These are phyloP conservation scores for Phyllosticta citrichinensis DNA, from an alignment of 2,329 filamentous ascomycete genomes.

Conservation along the genomic window DNA sequence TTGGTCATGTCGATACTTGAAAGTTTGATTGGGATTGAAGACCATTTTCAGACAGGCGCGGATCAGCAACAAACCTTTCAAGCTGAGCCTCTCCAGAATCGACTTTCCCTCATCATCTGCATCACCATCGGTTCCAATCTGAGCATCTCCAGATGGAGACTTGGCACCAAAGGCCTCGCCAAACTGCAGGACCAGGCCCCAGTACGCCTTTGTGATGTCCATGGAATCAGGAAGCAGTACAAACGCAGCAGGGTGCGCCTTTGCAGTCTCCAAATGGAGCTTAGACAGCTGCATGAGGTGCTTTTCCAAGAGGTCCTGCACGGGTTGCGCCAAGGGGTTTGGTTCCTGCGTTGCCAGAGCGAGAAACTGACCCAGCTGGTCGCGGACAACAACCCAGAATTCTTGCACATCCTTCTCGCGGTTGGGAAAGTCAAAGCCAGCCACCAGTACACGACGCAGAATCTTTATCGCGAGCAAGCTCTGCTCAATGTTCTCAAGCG, in stretches of 20 bases:
- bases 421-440: slow-evolving; percentile 77
- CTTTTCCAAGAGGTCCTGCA: slow-evolving; percentile 62
- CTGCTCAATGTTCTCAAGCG: slow-evolving; percentile 58
- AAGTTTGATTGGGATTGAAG: slow-evolving; percentile 68
- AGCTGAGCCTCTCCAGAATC: slow-evolving; percentile 65
- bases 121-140: slow-evolving; percentile 34
- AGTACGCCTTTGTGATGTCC: slow-evolving; percentile 70
- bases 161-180: slow-evolving; percentile 60
- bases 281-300: slow-evolving; percentile 87
- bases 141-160: slow-evolving; percentile 17
- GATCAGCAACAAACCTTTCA: slow-evolving; percentile 75
- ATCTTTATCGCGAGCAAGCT: slow-evolving; percentile 72
- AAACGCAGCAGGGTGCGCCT: slow-evolving; percentile 71
- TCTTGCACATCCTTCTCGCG: slow-evolving; percentile 64
- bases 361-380: slow-evolving; percentile 70
- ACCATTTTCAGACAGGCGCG: slow-evolving; percentile 78
- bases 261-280: slow-evolving; percentile 78
- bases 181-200: slow-evolving; percentile 68
- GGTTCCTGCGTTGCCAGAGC: slow-evolving; percentile 49
- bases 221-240: slow-evolving; percentile 71
- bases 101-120: slow-evolving; percentile 40
- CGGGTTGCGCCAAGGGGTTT: slow-evolving; percentile 37
- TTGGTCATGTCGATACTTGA: slow-evolving; percentile 68
- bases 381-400: slow-evolving; percentile 71
- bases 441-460: slow-evolving; percentile 65